phyloP scores from a whole-genome alignment of 768 basidiomycete genomes.

The Lentinula lateritia region DNA sequence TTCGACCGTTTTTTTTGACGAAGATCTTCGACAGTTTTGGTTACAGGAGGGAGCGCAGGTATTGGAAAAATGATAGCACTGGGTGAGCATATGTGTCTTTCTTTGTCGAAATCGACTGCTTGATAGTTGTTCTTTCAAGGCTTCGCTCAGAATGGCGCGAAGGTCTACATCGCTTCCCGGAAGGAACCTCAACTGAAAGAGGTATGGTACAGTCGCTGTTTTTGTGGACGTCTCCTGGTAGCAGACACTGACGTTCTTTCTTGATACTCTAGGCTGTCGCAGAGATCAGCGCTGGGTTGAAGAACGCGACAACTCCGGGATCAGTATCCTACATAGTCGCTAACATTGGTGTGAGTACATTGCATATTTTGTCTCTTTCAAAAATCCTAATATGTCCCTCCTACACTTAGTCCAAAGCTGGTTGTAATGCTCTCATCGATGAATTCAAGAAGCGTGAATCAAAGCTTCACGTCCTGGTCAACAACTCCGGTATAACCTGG shows the following conservation, averaged over 20 bases:
- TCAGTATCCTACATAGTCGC: conserved; percentile 70
- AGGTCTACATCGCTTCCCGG: conserved; percentile 85
- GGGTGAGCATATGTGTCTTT: conserved; percentile 12
- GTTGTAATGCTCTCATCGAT: conserved; percentile 66
- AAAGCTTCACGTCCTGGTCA: conserved; percentile 78
- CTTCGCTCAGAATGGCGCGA: conserved; percentile 80
- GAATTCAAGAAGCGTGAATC: conserved; percentile 65
- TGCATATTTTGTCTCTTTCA: neutral
- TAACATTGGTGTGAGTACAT: conserved; percentile 57
- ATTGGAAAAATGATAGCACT: conserved; percentile 83
- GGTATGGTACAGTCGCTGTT: conserved; percentile 29
- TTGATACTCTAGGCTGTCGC: conserved; percentile 35
- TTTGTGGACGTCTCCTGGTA: too few species aligned
- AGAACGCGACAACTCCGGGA: conserved; percentile 36
- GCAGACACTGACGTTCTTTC: neutral
- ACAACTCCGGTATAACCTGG: conserved; percentile 81
- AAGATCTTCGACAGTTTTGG: conserved; percentile 43
- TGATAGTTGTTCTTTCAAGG: conserved; percentile 15
- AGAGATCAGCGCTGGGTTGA: conserved; percentile 46
- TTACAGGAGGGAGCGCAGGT: conserved; percentile 81
- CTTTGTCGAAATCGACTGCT: neutral
- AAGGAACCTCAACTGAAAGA: conserved; percentile 76
- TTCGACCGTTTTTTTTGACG: neutral
- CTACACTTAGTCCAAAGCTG: conserved; percentile 57
- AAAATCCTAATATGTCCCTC: neutral